Evolutionary conservation across 768 basidiomycete genomes (phyloP).

Genomic region (Lentinus tigrinus): DNA sequence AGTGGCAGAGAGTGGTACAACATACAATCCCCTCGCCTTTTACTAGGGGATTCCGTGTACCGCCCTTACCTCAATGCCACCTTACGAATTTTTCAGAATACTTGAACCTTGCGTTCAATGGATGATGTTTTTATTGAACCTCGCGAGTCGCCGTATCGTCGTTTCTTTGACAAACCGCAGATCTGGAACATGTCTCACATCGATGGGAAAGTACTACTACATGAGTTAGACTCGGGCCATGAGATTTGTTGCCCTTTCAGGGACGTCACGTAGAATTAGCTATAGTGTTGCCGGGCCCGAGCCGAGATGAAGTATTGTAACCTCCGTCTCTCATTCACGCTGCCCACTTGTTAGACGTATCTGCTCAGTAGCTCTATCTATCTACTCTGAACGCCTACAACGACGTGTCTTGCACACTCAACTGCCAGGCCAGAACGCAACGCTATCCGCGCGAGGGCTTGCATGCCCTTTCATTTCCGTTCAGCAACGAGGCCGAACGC

Average conservation of each 20-base stretch:
- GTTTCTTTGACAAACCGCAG: too few species aligned
- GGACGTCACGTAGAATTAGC: too few species aligned
- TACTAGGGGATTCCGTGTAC: slow-evolving; percentile 27
- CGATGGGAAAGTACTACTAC: not conserved
- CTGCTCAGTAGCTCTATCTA: too few species aligned
- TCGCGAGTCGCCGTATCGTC: not conserved
- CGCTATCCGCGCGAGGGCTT: slow-evolving; percentile 4
- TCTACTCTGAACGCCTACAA: too few species aligned
- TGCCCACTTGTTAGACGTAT: too few species aligned
- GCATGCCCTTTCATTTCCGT: slow-evolving; percentile 9
- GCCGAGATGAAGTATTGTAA: too few species aligned
- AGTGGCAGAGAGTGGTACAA: slow-evolving; percentile 20
- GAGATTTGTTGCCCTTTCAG: not conserved
- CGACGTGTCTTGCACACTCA: too few species aligned
- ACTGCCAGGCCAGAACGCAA: not conserved
- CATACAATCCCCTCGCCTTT: slow-evolving; percentile 25
- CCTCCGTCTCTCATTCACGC: too few species aligned
- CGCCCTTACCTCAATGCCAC: slow-evolving; percentile 16
- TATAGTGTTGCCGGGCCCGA: too few species aligned
- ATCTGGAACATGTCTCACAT: too few species aligned
- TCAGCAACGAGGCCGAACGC: slow-evolving; percentile 1
- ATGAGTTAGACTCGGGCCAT: not conserved
- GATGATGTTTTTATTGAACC: not conserved
- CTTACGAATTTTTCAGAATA: slow-evolving; percentile 17
- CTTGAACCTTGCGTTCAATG: slow-evolving; percentile 13